Conservation (phyloP, 345 rosid genomes). For the Euphorbia pulcherrima region DNA sequence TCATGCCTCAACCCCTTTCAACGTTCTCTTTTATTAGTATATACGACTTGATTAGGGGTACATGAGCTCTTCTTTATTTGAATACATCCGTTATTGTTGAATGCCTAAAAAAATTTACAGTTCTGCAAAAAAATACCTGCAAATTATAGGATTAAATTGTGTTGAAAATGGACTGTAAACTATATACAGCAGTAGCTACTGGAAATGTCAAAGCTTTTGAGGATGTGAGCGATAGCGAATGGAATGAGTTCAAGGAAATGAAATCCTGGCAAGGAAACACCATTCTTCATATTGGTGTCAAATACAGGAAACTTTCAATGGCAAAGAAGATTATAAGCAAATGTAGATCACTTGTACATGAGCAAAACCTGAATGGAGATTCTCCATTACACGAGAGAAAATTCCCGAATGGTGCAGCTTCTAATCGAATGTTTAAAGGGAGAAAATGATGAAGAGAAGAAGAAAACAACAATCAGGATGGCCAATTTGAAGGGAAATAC, state of each 20-base stretch:
- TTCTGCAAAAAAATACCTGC: too few relatives aligned
- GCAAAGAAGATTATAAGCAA: conserved; percentile 16
- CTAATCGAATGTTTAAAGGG: conserved; percentile 17
- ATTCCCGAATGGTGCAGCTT: conserved; percentile 17
- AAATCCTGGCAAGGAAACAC: conserved; percentile 30
- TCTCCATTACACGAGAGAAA: conserved; percentile 37
- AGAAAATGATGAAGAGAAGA: conserved; percentile 17
- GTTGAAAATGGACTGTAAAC: conserved; percentile 10
- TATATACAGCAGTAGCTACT: conserved; percentile 8
- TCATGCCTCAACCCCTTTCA: too few relatives aligned
- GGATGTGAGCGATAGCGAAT: neutral
- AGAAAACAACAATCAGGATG: conserved; percentile 11
- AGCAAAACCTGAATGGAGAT: conserved; percentile 33
- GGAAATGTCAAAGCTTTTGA: conserved; percentile 10
- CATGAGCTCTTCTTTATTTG: too few relatives aligned
- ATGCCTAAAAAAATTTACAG: too few relatives aligned
- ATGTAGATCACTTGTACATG: conserved; percentile 25
- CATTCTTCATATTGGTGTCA: conserved; percentile 37
- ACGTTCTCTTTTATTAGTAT: too few relatives aligned
- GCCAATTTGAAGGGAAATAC: conserved; percentile 18
- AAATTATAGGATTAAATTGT: too few relatives aligned
- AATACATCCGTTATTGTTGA: too few relatives aligned
- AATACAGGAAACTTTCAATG: conserved; percentile 15
- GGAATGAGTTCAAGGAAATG: neutral
- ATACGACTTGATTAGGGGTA: too few relatives aligned